These are phyloP conservation scores for Dorcoceras hygrometricum DNA, from an alignment of 257 asterid genomes.

Conservation along the genomic window DNA sequence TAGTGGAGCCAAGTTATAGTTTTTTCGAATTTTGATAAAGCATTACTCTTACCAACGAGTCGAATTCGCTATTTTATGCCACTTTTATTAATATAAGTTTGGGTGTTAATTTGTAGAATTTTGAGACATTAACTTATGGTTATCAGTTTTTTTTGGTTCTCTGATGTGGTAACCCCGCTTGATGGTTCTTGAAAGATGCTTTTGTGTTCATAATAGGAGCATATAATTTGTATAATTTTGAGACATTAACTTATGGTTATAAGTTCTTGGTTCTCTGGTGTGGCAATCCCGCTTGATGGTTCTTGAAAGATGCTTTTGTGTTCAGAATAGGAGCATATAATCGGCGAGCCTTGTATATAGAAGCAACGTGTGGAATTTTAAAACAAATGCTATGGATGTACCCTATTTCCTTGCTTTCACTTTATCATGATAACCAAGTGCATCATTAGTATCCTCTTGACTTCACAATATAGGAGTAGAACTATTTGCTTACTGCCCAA, in stretches of 20 bases:
- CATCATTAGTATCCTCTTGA: not conserved
- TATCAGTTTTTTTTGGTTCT: not conserved
- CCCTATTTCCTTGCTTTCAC: no score
- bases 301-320: not conserved
- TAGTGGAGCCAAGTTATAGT: conserved; percentile 17
- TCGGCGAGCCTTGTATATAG: no score
- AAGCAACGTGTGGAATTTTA: no score
- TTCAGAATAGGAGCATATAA: not conserved
- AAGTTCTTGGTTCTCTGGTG: not conserved
- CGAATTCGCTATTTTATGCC: not conserved
- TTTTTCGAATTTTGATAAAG: not conserved
- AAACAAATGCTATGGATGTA: not conserved
- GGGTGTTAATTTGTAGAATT: not conserved
- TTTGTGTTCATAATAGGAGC: not conserved
- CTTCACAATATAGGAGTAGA: not conserved
- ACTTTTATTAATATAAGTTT: not conserved
- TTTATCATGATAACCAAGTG: not conserved
- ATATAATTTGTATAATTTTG: no score
- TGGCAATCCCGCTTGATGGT: not conserved
- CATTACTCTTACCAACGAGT: not conserved
- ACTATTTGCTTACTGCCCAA: not conserved
- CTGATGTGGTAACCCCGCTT: not conserved
- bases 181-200: not conserved
- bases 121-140: not conserved
- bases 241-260: not conserved